These are phyloP conservation scores for Boletellus sp. DNA, from an alignment of 768 basidiomycete genomes.

Conservation along the genomic window DNA sequence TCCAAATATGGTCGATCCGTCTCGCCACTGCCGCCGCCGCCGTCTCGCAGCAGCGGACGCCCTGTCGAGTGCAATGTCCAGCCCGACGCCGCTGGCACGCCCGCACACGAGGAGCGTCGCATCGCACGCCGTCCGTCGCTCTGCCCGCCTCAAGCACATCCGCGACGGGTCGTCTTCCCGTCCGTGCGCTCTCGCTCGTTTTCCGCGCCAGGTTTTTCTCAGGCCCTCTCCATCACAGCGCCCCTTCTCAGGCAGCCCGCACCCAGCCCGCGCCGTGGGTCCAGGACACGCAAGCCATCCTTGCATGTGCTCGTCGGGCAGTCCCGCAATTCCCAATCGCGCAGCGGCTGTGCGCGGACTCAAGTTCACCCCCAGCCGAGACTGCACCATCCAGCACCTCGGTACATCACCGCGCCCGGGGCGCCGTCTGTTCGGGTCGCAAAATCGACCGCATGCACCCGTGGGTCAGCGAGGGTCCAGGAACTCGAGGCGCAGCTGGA, in stretches of 20 bases:
- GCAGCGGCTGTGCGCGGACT: slow-evolving; percentile 13
- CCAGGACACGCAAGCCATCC: slow-evolving; percentile 11
- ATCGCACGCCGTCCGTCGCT: slow-evolving; percentile 15
- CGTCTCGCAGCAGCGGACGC: not conserved
- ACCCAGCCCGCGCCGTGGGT: not conserved
- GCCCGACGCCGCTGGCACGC: slow-evolving; percentile 9
- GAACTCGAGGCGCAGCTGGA: slow-evolving; percentile 42
- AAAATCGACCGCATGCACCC: slow-evolving; percentile 28
- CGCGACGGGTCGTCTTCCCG: not conserved
- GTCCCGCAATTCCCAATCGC: slow-evolving; percentile 4
- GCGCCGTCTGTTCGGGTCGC: not conserved
- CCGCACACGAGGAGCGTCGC: slow-evolving; percentile 26
- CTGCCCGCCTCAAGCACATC: slow-evolving; percentile 16
- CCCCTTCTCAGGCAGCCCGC: not conserved
- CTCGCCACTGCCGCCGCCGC: too few relatives aligned
- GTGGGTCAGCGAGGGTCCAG: slow-evolving; percentile 35
- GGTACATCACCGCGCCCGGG: not conserved
- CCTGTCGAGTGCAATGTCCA: slow-evolving; percentile 16
- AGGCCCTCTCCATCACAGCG: slow-evolving; percentile 9
- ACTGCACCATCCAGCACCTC: not conserved
- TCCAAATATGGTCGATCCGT: slow-evolving; percentile 26
- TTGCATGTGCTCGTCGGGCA: not conserved
- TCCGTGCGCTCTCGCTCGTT: slow-evolving; percentile 11
- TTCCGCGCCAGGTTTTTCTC: not conserved
- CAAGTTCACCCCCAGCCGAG: slow-evolving; percentile 1